These are phyloP conservation scores for Flammula alnicola DNA, from an alignment of 1,284 basidiomycete genomes.

Conservation along the genomic window DNA sequence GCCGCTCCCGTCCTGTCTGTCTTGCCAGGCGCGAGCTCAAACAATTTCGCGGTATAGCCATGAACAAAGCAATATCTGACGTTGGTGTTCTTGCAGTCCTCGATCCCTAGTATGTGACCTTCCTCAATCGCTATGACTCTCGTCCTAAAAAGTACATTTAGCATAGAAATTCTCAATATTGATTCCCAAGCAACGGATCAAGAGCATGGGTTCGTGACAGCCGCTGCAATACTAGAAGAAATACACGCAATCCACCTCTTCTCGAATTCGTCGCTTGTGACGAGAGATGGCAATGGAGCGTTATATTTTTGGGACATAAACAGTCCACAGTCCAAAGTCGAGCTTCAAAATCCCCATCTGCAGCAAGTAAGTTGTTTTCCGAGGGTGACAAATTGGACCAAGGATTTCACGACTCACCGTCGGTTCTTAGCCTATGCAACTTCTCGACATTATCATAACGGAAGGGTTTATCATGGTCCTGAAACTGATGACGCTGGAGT, in stretches of 20 bases:
- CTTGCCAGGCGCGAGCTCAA: constrained; percentile 40
- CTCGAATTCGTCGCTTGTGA: constrained; percentile 40
- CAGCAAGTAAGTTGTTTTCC: constrained; percentile 2
- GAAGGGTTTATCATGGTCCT: constrained; percentile 47
- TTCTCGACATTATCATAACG: constrained; percentile 44
- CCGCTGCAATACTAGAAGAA: constrained; percentile 35
- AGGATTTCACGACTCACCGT: background rate
- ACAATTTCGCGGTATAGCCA: constrained; percentile 42
- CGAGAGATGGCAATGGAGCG: constrained; percentile 35
- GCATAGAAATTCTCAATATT: constrained; percentile 42
- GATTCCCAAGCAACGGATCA: constrained; percentile 37
- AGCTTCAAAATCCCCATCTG: constrained; percentile 33
- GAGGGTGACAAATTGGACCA: background rate
- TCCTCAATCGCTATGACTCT: background rate
- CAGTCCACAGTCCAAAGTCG: constrained; percentile 28
- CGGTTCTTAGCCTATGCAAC: constrained; percentile 32
- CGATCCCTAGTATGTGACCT: constrained; percentile 40
- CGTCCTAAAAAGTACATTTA: constrained; percentile 19
- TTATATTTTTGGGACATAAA: constrained; percentile 35
- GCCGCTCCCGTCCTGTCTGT: constrained; percentile 33
- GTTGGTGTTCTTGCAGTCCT: constrained; percentile 43
- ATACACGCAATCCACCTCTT: constrained; percentile 39
- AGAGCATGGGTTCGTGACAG: constrained; percentile 40
- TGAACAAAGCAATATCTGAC: constrained; percentile 41
- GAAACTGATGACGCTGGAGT: constrained; percentile 43